These are phyloP conservation scores for Sugiyamaella neomexicana DNA, from an alignment of 1,139 yeast species.

Conservation along the genomic window DNA sequence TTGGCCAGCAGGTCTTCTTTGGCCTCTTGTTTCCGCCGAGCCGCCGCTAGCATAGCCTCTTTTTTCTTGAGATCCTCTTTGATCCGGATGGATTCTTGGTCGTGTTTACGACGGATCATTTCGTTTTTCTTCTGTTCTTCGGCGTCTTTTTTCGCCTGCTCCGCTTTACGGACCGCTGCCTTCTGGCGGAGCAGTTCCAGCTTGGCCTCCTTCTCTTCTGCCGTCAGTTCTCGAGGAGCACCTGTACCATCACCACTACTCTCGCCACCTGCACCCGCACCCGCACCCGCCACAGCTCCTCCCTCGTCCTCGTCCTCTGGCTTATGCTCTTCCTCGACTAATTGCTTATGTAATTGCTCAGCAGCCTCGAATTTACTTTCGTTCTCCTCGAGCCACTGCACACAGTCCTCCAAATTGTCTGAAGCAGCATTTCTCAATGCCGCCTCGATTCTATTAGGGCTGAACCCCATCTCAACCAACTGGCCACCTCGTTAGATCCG, in stretches of 20 bases:
- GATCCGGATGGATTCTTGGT: slow-evolving; percentile 35
- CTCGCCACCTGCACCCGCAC: slow-evolving; percentile 7
- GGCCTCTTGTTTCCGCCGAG: slow-evolving; percentile 36
- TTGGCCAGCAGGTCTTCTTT: slow-evolving; percentile 41
- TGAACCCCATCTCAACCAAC: slow-evolving; percentile 41
- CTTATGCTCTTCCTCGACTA: too few relatives aligned
- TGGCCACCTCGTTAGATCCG: slow-evolving; percentile 1
- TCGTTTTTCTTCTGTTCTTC: slow-evolving; percentile 38
- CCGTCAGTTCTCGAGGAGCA: slow-evolving; percentile 30
- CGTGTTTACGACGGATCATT: slow-evolving; percentile 37
- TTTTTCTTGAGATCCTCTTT: slow-evolving; percentile 39
- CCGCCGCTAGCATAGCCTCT: slow-evolving; percentile 40
- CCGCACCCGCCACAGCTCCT: slow-evolving; percentile 13
- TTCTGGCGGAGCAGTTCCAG: slow-evolving; percentile 35
- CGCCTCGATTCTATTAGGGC: slow-evolving; percentile 37
- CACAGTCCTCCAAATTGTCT: slow-evolving; percentile 36
- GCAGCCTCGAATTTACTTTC: slow-evolving; percentile 27
- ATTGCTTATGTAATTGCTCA: slow-evolving; percentile 18
- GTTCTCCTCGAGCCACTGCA: slow-evolving; percentile 40
- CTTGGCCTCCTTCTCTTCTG: slow-evolving; percentile 38
- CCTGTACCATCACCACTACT: slow-evolving; percentile 4
- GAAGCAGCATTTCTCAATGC: slow-evolving; percentile 36
- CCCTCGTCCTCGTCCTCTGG: too few relatives aligned
- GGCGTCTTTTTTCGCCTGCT: slow-evolving; percentile 37
- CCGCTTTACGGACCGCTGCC: slow-evolving; percentile 37